Evolutionary conservation across 305 asterid genomes (phyloP), one percentile per base, ranked within the genome.

Genomic region (Solanum hybrid): DNA sequence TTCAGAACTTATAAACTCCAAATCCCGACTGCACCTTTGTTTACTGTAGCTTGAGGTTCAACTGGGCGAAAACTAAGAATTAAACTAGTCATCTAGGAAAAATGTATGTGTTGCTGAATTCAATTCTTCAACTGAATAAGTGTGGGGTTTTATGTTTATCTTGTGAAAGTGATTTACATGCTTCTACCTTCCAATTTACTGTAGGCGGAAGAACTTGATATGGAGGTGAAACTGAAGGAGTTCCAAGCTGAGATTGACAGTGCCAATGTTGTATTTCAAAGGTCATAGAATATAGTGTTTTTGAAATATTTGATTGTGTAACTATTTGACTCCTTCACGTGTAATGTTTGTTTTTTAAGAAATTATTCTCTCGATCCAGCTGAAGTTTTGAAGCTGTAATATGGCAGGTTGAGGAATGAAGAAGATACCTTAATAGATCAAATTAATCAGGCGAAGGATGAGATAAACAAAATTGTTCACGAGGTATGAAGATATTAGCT

Each of bases 151-250:
- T 84, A 84, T 84, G 31, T 82, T 17, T 84, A 56, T 31, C 46
- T 56, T 84, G 75, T 84, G 75, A 56, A 73, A 73, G 22, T 16
- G 85, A 32, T 73, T 71, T 87, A 40, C 79, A 42, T 91, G 87
- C 88, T 78, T 87, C 66, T 88, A 88, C 82, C 80, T 75, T 89
- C 82, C 92, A 89, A 64, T 90, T 92, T 92, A 71, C 87, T 92
- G 85, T 90, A 97, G 99, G 98, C 96, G 80, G 99, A 97, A 93
- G 97, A 94, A 89, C 93, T 77, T 90, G 97, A 95, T 93, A 92
- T 95, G 94, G 96, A 94, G 93, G 94, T 91, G 91, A 96, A 85
- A 89, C 88, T 94, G 24, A 92, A 90, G 92, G 93, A 92, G 90
- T 95, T 97, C 91, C 97, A 95, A 92, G 90, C 78, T 88, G 94